These are phyloP conservation scores for Volvox carteri DNA, from an alignment of 163 green algal species.

Conservation along the genomic window DNA sequence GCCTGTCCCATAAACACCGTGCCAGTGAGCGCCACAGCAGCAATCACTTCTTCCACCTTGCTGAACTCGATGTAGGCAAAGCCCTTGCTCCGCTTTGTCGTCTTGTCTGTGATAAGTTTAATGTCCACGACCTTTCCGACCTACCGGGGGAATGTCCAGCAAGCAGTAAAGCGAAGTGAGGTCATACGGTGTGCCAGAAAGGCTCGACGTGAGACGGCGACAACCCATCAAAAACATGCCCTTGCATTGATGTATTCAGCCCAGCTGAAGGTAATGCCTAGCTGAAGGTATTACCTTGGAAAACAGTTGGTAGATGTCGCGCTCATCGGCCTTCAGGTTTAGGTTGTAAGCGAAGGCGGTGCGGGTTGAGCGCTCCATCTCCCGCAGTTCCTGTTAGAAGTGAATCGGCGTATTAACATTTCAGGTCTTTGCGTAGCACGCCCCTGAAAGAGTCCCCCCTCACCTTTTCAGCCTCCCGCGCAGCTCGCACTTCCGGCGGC, in stretches of 20 bases:
- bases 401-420: no score
- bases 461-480: constrained; percentile 67
- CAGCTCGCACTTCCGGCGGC: constrained; percentile 73
- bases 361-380: constrained; percentile 87
- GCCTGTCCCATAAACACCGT: constrained; percentile 88
- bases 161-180: no score
- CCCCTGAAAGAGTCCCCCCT: no score
- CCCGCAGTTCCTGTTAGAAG: constrained; percentile 58
- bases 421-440: no score
- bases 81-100: constrained; percentile 93
- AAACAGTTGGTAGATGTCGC: constrained; percentile 92
- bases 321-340: constrained; percentile 89
- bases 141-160: constrained; percentile 84
- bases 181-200: neutral
- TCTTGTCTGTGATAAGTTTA: constrained; percentile 96
- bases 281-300: constrained; percentile 64
- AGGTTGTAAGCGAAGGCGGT: constrained; percentile 96
- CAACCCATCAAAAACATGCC: no score
- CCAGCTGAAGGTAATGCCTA: no score
- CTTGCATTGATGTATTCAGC: no score
- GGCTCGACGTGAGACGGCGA: no score
- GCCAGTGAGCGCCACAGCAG: constrained; percentile 91
- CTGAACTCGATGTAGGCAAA: constrained; percentile 93
- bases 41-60: constrained; percentile 83
- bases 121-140: constrained; percentile 91